Conservation (phyloP, 371 early-diverging fungal species). For the Gilbertella persicaria region DNA sequence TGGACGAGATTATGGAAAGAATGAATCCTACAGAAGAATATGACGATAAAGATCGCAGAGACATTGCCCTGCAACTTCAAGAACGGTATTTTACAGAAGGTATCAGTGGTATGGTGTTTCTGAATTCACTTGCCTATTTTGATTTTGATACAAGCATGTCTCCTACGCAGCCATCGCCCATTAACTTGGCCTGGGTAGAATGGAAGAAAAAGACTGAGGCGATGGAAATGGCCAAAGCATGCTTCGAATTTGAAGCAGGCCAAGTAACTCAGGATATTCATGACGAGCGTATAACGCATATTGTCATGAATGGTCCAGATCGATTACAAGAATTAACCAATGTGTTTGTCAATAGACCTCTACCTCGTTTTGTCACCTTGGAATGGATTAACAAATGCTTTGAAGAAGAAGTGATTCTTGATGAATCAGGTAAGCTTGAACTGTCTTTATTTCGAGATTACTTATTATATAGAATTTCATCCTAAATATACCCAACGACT, state of each 20-base stretch:
- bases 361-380: slow-evolving; percentile 28
- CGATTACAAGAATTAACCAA: slow-evolving; percentile 19
- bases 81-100: slow-evolving; percentile 32
- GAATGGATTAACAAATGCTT: slow-evolving; percentile 16
- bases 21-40: not conserved
- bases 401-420: not conserved
- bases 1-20: not conserved
- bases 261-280: not conserved
- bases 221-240: slow-evolving; percentile 4
- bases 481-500: no score
- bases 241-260: slow-evolving; percentile 32
- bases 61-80: slow-evolving; percentile 17
- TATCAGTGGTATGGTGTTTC: slow-evolving; percentile 35
- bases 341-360: slow-evolving; percentile 7
- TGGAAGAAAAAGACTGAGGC: slow-evolving; percentile 23
- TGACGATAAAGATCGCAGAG: not conserved
- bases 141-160: slow-evolving; percentile 13
- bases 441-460: no score
- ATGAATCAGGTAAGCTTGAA: slow-evolving; percentile 13
- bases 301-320: slow-evolving; percentile 28
- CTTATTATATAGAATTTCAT: no score
- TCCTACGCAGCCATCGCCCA: slow-evolving; percentile 1
- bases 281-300: slow-evolving; percentile 34
- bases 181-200: slow-evolving; percentile 18
- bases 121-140: slow-evolving; percentile 28